These are phyloP conservation scores for Lizanozyma gosingica DNA, from an alignment of 1,139 yeast species.

Conservation along the genomic window DNA sequence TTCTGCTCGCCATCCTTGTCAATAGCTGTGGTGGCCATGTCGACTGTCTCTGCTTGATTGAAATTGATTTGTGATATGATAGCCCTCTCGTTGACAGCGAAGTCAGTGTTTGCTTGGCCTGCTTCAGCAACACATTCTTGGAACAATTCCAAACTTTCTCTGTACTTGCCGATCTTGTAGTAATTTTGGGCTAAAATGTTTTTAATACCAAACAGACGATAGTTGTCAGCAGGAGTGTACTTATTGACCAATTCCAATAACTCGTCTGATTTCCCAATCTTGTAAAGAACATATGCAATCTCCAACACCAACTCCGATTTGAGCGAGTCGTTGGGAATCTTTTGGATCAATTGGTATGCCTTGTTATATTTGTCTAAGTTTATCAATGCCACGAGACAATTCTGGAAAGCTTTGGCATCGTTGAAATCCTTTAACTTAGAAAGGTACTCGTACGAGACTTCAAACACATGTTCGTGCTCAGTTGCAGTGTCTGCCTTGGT, in stretches of 20 bases:
- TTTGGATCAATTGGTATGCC: slow-evolving; percentile 42
- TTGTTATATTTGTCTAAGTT: slow-evolving; percentile 59
- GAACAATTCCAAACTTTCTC: slow-evolving; percentile 48
- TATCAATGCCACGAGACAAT: slow-evolving; percentile 62
- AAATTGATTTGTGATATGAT: slow-evolving; percentile 46
- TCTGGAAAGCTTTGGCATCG: slow-evolving; percentile 46
- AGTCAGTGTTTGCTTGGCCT: slow-evolving; percentile 19
- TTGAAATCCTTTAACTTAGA: slow-evolving; percentile 31
- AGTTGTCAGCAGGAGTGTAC: slow-evolving; percentile 5
- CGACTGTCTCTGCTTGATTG: neutral
- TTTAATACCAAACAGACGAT: slow-evolving; percentile 39
- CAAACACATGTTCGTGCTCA: slow-evolving; percentile 32
- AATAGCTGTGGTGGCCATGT: neutral
- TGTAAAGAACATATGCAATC: slow-evolving; percentile 63
- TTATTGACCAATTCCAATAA: slow-evolving; percentile 26
- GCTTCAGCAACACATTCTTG: slow-evolving; percentile 27
- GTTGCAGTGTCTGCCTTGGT: slow-evolving; percentile 16
- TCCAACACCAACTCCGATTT: slow-evolving; percentile 41
- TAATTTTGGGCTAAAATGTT: slow-evolving; percentile 81
- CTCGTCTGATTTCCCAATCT: slow-evolving; percentile 39
- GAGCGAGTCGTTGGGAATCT: slow-evolving; percentile 27
- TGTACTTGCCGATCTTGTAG: slow-evolving; percentile 57
- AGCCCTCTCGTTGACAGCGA: slow-evolving; percentile 51
- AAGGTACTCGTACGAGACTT: slow-evolving; percentile 35
- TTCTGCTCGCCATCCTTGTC: neutral